Conservation (phyloP, 2,329 filamentous ascomycete genomes). For the Curvularia spicifera region DNA sequence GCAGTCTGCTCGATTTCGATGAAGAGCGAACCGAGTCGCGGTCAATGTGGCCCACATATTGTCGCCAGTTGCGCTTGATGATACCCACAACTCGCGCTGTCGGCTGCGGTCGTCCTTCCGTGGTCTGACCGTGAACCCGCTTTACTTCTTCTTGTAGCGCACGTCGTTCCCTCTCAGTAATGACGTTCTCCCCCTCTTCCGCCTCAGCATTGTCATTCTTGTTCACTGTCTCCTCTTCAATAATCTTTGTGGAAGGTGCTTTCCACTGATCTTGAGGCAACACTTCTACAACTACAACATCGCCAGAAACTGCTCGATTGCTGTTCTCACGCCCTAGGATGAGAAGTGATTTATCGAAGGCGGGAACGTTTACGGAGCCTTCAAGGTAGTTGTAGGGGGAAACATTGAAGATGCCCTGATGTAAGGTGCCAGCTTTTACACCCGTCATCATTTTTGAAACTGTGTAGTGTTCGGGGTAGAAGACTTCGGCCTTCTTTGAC, state of each 20-base stretch:
- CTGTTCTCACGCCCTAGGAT: slow-evolving; percentile 94
- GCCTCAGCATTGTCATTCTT: slow-evolving; percentile 92
- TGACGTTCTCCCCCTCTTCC: slow-evolving; percentile 73
- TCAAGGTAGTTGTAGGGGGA: slow-evolving; percentile 98
- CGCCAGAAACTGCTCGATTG: slow-evolving; percentile 90
- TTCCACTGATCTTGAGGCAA: slow-evolving; percentile 97
- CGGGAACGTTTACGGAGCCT: slow-evolving; percentile 85
- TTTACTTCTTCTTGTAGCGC: slow-evolving; percentile 92
- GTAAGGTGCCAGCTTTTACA: slow-evolving; percentile 83
- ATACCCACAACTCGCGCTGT: slow-evolving; percentile 92
- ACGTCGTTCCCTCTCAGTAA: slow-evolving; percentile 85
- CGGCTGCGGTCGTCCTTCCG: slow-evolving; percentile 81
- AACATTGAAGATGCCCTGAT: slow-evolving; percentile 95
- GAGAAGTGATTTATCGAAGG: slow-evolving; percentile 87
- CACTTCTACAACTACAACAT: slow-evolving; percentile 91
- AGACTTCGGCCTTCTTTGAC: slow-evolving; percentile 70
- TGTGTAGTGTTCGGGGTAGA: slow-evolving; percentile 89
- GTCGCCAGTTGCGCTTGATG: slow-evolving; percentile 95
- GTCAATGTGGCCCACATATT: slow-evolving; percentile 96
- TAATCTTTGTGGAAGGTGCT: slow-evolving; percentile 89
- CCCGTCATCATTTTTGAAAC: slow-evolving; percentile 95
- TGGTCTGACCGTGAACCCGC: slow-evolving; percentile 76
- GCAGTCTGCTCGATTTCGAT: slow-evolving; percentile 77
- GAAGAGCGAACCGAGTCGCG: slow-evolving; percentile 78
- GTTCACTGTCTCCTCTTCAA: slow-evolving; percentile 90